phyloP scores from a whole-genome alignment of 805 yeast genomes.

The Debaryomyces maramus region DNA sequence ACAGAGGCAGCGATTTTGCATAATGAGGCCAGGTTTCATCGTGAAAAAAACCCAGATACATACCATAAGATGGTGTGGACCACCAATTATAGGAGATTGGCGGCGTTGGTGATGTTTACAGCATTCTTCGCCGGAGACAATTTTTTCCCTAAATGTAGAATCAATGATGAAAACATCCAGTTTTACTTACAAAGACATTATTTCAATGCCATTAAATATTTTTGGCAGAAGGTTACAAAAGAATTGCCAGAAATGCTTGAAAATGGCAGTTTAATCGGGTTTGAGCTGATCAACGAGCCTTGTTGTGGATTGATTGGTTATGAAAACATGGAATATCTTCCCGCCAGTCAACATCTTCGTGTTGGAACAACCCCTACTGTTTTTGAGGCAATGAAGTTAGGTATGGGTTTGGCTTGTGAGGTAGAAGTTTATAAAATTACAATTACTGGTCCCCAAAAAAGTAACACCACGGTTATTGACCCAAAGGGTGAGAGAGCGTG shows the following conservation, averaged over 20 bases:
- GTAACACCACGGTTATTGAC: conserved; percentile 55
- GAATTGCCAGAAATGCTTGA: conserved; percentile 32
- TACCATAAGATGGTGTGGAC: conserved; percentile 93
- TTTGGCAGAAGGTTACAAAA: conserved; percentile 33
- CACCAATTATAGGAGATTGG: conserved; percentile 77
- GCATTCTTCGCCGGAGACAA: conserved; percentile 76
- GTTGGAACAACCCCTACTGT: conserved; percentile 84
- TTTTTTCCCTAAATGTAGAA: conserved; percentile 72
- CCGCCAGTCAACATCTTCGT: conserved; percentile 63
- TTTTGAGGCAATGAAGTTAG: conserved; percentile 69
- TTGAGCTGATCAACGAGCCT: conserved; percentile 87
- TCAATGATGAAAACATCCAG: conserved; percentile 77
- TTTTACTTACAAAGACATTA: conserved; percentile 69
- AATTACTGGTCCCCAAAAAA: conserved; percentile 72
- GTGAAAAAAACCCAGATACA: conserved; percentile 37
- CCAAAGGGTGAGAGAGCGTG: conserved; percentile 72
- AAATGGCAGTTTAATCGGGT: conserved; percentile 62
- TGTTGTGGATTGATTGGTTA: conserved; percentile 71
- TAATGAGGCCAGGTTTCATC: conserved; percentile 42
- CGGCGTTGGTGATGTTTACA: conserved; percentile 79
- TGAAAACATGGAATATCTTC: conserved; percentile 52
- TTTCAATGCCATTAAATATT: conserved; percentile 46
- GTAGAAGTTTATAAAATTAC: conserved; percentile 73
- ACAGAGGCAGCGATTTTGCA: conserved; percentile 85
- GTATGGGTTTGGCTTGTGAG: conserved; percentile 70